Evolutionary conservation across 495 filamentous ascomycete genomes (phyloP), one percentile per base, ranked within the genome.

Genomic region (Aspergillus nanangensis): DNA sequence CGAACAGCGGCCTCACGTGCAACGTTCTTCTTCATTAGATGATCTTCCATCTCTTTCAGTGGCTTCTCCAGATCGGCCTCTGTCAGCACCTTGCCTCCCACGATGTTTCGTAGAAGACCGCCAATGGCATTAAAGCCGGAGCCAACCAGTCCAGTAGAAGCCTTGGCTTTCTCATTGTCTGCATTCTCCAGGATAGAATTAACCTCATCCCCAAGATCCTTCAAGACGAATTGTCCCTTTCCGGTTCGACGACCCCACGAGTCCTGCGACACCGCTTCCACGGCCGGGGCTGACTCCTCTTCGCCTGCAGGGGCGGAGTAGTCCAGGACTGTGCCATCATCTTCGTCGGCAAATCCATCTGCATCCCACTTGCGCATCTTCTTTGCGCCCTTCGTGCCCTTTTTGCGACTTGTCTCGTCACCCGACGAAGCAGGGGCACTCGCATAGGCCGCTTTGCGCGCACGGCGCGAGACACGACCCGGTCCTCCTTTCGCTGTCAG

Each of bases 11-110:
- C 93, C 70, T 96, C 92, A 32, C 87, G 84, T 7, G 93, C 94
- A 36, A 98, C 91, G 56, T 98, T 98, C 75, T 98, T 98, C 65
- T 84, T 86, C 36, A 96, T 63, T 4, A 98, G 76, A 67, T 97
- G 94, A 42, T 95, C 90, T 51, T 95, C 88, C 93, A 98, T 97
- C 5, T 83, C 87, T 61, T 89, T 89, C 70, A 98, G 80, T 7
- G 93, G 86, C 63, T 94, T 95, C 38, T 88, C 84, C 15, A 98
- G 71, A 53, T 96, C 90, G 32, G 83, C 74, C 55, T 90, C 87
- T 0, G 89, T 94, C 56, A 98, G 66, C 4, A 84, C 83, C 69
- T 96, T 96, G 17, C 94, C 93, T 35, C 93, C 93, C 5, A 98
- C 84, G 39, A 97, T 84, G 58, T 95, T 96, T 45, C 88, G 81